A percentile compares a stretch with the other conserved stretches of the same genome.
Conservation (phyloP, 1,284 basidiomycete species). For the Meripilus lineatus region DNA sequence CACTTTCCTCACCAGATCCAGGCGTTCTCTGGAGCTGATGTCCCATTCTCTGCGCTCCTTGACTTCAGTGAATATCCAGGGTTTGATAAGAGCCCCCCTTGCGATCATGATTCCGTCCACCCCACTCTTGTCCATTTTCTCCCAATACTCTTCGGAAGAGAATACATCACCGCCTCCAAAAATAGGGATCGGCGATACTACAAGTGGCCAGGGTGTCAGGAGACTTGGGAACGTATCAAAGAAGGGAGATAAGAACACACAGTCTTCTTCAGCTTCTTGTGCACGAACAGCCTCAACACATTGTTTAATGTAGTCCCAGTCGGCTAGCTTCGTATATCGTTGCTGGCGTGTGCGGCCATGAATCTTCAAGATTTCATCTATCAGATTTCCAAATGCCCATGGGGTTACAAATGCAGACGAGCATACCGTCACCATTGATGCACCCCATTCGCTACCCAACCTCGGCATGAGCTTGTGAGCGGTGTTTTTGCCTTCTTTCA, state of each 20-base stretch:
- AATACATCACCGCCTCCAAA: conserved; percentile 97
- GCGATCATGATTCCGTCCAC: conserved; percentile 97
- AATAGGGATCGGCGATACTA: conserved; percentile 84
- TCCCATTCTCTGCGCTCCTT: conserved; percentile 94
- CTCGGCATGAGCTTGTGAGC: conserved; percentile 92
- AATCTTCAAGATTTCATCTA: conserved; percentile 46
- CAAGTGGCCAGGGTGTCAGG: conserved; percentile 9
- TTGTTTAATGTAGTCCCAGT: conserved; percentile 88
- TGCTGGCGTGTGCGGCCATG: conserved; percentile 93
- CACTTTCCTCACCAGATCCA: conserved; percentile 82
- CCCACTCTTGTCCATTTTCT: conserved; percentile 68
- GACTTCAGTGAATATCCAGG: conserved; percentile 96
- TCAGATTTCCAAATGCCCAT: too few relatives aligned
- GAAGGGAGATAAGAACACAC: conserved; percentile 38
- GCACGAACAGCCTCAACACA: conserved; percentile 87
- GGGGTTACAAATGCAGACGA: conserved; percentile 5
- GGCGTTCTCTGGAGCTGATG: conserved; percentile 85
- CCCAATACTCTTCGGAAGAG: conserved; percentile 82
- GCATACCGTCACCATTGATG: conserved; percentile 74
- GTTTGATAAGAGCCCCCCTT: conserved; percentile 92
- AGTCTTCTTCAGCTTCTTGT: conserved; percentile 67
- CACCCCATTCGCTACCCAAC: conserved; percentile 76
- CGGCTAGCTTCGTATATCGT: conserved; percentile 81
- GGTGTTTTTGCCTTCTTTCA: conserved; percentile 81
- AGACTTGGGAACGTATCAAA: not conserved